Evolutionary conservation across 352 stramenopile species (phyloP).

Genomic region (Globisporangium middletonii): DNA sequence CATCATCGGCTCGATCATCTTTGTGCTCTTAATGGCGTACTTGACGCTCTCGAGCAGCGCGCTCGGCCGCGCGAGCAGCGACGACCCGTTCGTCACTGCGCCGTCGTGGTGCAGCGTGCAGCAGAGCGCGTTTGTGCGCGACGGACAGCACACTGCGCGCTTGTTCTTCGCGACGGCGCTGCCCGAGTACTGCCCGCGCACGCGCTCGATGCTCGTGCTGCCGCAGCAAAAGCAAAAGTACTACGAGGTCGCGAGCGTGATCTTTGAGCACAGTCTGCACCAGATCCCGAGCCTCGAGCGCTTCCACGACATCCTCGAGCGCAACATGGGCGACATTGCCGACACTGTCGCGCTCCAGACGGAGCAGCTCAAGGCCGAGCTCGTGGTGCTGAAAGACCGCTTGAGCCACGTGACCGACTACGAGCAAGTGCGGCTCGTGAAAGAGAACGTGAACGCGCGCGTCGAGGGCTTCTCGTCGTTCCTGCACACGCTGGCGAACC

Average conservation of each 20-base stretch:
- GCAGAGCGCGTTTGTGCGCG: slow-evolving; percentile 29
- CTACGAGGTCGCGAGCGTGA: slow-evolving; percentile 73
- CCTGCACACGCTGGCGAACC: slow-evolving; percentile 56
- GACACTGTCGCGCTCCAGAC: slow-evolving; percentile 60
- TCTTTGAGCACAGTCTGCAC: slow-evolving; percentile 82
- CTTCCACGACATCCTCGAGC: slow-evolving; percentile 67
- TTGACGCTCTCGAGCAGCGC: slow-evolving; percentile 50
- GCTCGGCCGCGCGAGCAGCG: slow-evolving; percentile 16
- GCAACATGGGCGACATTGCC: slow-evolving; percentile 66
- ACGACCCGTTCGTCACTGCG: slow-evolving; percentile 6
- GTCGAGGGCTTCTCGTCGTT: slow-evolving; percentile 69
- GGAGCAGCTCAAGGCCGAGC: slow-evolving; percentile 54
- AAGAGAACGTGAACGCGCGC: slow-evolving; percentile 43
- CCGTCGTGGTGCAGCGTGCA: slow-evolving; percentile 27
- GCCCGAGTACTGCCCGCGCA: slow-evolving; percentile 35
- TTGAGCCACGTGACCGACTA: slow-evolving; percentile 45
- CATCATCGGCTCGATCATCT: slow-evolving; percentile 83
- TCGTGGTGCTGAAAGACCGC: slow-evolving; percentile 45
- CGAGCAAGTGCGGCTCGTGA: slow-evolving; percentile 50
- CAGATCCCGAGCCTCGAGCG: slow-evolving; percentile 78
- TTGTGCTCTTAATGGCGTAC: slow-evolving; percentile 72
- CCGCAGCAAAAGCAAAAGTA: slow-evolving; percentile 28
- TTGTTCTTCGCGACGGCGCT: slow-evolving; percentile 36
- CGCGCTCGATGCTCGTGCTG: slow-evolving; percentile 16
- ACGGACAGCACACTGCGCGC: slow-evolving; percentile 44